phyloP scores from a whole-genome alignment of 164 flowering plant species.

The Piper longum region DNA sequence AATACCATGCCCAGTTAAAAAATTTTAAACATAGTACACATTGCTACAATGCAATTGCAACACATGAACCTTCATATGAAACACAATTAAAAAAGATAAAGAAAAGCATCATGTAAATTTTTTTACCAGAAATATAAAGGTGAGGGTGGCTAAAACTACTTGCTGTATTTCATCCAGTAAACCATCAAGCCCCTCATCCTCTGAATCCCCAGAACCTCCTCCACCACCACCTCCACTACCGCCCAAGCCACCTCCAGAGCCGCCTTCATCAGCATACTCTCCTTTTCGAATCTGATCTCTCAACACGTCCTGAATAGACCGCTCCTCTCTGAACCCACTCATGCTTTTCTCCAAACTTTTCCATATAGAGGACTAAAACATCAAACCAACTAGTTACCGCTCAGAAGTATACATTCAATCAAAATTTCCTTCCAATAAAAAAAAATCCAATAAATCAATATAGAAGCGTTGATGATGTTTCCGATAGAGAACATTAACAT shows the following conservation, averaged over 20 bases:
- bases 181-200: constrained; percentile 39
- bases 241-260: constrained; percentile 11
- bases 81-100: not conserved
- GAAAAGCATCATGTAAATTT: not conserved
- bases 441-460: no score
- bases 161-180: constrained; percentile 49
- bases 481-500: no score
- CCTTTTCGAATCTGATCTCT: constrained; percentile 48
- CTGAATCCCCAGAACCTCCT: constrained; percentile 20
- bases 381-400: not conserved
- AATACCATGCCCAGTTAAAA: no score
- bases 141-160: constrained; percentile 56
- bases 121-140: constrained; percentile 53
- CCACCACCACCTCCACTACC: constrained; percentile 3
- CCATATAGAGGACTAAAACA: constrained; percentile 50
- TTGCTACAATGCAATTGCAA: no score
- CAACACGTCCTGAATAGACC: constrained; percentile 47
- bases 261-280: constrained; percentile 45
- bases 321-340: constrained; percentile 34
- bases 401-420: not conserved
- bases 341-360: constrained; percentile 43
- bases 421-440: no score
- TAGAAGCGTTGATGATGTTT: no score
- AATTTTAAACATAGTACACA: no score
- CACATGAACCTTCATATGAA: no score